These are phyloP conservation scores for Prunus armeniaca DNA, from an alignment of 306 rosid species.

Conservation along the genomic window DNA sequence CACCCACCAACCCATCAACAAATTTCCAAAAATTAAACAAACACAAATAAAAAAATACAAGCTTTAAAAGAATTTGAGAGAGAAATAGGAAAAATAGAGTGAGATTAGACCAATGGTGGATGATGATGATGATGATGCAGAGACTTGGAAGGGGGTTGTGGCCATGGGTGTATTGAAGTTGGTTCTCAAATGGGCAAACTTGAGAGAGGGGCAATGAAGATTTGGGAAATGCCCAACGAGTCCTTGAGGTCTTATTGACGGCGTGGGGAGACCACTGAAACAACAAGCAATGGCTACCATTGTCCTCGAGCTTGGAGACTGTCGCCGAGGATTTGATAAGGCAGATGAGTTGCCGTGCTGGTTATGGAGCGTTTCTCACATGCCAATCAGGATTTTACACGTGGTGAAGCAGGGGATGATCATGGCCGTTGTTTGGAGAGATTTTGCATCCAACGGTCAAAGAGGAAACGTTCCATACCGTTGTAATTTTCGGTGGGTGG, in stretches of 20 bases:
- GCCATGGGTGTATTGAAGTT: slow-evolving; percentile 46
- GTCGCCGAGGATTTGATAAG: background rate
- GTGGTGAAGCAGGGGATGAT: slow-evolving; percentile 6
- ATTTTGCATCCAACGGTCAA: background rate
- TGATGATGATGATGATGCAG: slow-evolving; percentile 24
- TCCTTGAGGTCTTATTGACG: slow-evolving; percentile 22
- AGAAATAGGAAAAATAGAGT: background rate
- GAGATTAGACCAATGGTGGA: slow-evolving; percentile 29
- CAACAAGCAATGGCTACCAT: slow-evolving; percentile 46
- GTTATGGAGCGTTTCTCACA: background rate
- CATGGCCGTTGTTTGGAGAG: background rate
- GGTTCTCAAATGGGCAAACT: slow-evolving; percentile 13
- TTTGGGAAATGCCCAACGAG: slow-evolving; percentile 15
- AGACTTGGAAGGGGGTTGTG: slow-evolving; percentile 43
- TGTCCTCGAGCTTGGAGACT: background rate
- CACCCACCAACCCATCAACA: slow-evolving; percentile 11
- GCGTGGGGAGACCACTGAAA: slow-evolving; percentile 6
- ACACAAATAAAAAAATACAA: background rate
- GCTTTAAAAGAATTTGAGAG: background rate
- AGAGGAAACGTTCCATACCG: background rate
- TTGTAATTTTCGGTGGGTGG: background rate
- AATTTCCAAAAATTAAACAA: background rate
- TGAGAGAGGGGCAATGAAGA: background rate
- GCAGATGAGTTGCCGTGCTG: background rate
- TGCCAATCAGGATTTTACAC: slow-evolving; percentile 7